Evolutionary conservation across 768 basidiomycete species (phyloP).

Genomic region (Kwoniella shandongensis): DNA sequence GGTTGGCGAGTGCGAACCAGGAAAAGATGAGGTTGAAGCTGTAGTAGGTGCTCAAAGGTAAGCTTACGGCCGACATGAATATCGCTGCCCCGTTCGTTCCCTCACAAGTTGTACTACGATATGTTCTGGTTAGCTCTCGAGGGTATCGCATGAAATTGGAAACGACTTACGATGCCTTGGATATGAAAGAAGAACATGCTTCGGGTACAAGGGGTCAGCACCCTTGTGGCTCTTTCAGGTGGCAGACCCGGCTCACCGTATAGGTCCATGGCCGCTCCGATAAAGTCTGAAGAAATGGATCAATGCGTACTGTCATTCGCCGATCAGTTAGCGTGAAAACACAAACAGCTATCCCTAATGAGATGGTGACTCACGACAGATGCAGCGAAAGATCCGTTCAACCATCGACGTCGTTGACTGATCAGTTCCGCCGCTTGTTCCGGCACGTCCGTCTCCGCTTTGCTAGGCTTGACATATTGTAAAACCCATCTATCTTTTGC

Average conservation of each 20-base stretch:
- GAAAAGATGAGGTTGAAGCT: constrained; percentile 48
- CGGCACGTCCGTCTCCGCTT: constrained; percentile 53
- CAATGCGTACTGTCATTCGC: constrained; percentile 30
- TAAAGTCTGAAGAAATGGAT: constrained; percentile 46
- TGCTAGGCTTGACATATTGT: constrained; percentile 49
- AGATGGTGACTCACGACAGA: constrained; percentile 25
- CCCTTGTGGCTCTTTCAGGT: not conserved
- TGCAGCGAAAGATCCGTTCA: constrained; percentile 52
- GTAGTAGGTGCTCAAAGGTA: constrained; percentile 3
- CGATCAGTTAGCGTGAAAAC: not conserved
- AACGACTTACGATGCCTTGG: constrained; percentile 72
- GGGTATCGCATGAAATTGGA: not conserved
- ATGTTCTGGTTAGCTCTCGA: not conserved
- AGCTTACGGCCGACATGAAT: constrained; percentile 6
- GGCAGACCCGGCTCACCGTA: constrained; percentile 22
- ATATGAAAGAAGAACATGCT: constrained; percentile 96
- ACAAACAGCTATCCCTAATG: too few relatives aligned
- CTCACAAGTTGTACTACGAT: constrained; percentile 35
- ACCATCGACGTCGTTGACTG: constrained; percentile 52
- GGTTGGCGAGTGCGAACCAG: constrained; percentile 44
- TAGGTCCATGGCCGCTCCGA: constrained; percentile 48
- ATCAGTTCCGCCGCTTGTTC: constrained; percentile 45
- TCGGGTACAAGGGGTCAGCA: too few relatives aligned
- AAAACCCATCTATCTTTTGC: constrained; percentile 48
- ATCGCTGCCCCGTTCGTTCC: constrained; percentile 53